Evolutionary conservation across 768 basidiomycete species (phyloP).

Genomic region (Phlebiopsis gigantea): DNA sequence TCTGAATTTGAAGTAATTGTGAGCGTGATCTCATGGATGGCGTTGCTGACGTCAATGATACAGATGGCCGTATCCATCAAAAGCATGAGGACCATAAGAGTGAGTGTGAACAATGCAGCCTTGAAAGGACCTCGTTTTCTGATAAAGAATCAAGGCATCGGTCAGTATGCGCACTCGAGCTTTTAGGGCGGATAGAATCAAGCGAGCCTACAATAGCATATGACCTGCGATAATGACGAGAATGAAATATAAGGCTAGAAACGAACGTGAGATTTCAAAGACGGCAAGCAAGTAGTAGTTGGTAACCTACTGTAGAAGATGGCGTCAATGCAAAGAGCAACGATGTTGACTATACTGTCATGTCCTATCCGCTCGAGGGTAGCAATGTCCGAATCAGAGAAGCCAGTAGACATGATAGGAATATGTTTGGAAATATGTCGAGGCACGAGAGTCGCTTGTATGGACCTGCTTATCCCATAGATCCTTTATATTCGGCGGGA

Average conservation of each 20-base stretch:
- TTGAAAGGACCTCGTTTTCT: neutral
- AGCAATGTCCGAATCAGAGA: neutral
- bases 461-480: too few relatives aligned
- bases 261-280: too few relatives aligned
- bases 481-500: too few relatives aligned
- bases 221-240: neutral
- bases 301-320: neutral
- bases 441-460: neutral
- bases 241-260: neutral
- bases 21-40: slow-evolving; percentile 14
- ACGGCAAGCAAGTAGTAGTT: too few relatives aligned
- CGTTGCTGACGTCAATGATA: slow-evolving; percentile 17
- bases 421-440: neutral
- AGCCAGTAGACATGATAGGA: neutral
- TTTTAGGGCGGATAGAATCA: neutral
- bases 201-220: slow-evolving; percentile 4
- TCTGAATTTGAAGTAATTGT: neutral
- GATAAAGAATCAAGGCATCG: neutral
- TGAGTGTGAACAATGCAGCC: neutral
- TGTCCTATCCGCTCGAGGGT: neutral
- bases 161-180: too few relatives aligned
- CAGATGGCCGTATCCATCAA: slow-evolving; percentile 12
- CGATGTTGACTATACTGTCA: neutral
- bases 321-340: neutral
- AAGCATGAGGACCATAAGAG: slow-evolving; percentile 8